These are phyloP conservation scores for Capsicum chinense DNA, from an alignment of 257 asterid genomes.

Conservation along the genomic window DNA sequence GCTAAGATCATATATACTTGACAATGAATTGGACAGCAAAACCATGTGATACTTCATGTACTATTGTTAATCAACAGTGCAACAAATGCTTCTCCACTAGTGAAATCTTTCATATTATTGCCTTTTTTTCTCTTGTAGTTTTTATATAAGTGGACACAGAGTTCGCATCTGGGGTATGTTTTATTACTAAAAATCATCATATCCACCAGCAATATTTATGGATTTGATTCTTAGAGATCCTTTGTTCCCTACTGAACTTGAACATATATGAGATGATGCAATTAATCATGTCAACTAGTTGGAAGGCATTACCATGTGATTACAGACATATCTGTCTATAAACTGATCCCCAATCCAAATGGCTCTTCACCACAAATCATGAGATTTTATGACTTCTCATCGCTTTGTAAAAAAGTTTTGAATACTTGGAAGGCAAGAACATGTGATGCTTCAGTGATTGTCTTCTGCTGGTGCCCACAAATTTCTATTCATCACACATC, in stretches of 20 bases:
- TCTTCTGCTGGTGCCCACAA: background rate
- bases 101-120: background rate
- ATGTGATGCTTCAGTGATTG: background rate
- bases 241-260: too few species aligned
- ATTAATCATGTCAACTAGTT: too few species aligned
- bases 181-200: too few species aligned
- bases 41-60: constrained; percentile 17
- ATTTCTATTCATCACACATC: background rate
- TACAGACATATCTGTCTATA: too few species aligned
- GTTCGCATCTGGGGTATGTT: background rate
- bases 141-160: background rate
- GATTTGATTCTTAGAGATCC: too few species aligned
- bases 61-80: background rate
- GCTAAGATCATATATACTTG: constrained; percentile 15
- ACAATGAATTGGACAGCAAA: background rate
- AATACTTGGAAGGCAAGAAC: background rate
- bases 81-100: background rate
- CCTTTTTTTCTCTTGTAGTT: too few species aligned
- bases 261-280: too few species aligned
- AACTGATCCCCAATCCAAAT: too few species aligned
- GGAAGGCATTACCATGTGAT: too few species aligned
- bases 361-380: too few species aligned
- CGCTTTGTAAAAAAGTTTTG: background rate
- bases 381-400: background rate
- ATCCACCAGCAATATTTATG: too few species aligned